Base-by-base conservation (phyloP, 1,284 basidiomycete species). In the Ceraceosorus bombacis region DNA sequence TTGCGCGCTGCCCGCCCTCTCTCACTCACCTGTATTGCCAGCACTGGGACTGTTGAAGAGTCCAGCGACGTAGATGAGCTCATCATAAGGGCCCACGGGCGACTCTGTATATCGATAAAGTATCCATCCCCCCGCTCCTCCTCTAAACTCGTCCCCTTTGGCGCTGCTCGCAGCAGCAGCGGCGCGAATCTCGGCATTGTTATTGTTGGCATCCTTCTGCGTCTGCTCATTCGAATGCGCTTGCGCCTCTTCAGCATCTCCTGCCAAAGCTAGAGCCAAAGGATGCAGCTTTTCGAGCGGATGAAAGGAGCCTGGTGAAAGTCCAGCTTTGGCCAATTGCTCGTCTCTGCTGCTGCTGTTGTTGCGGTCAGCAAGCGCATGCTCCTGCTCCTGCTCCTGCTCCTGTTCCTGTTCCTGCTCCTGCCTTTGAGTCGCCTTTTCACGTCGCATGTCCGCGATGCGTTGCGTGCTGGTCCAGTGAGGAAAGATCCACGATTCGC, bases 51-150 rank as follows among this genome's bases (percentile, higher is more conserved):
- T 46, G 2, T 38, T 27, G 27, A 54, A 54, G 7, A 5, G 40
- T 10, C 53, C 53, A 43, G 53, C 53, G 46, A 54, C 53, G 13
- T 54, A 38, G 6, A 54, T 54, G 41, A 54, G 46, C 46, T 54
- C 53, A 39, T 54, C 53, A 12, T 54, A 54, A 5, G 53, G 53
- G 6, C 53, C 53, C 17, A 39, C 53, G 13, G 53, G 53, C 13
- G 38, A 41, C 0, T 37, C 7, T 4, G 53, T 9, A 4, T 54
- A 54, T 5, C 53, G 40, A 13, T 54, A 54, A 5, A 54, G 5
- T 4, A 54, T 17, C 53, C 53, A 54, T 37, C 53, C 53, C 5
- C 53, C 53, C n/a, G 27, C 4, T 7, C 53, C 53, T 43, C 53
- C 53, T 12, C 13, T 17, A n/a, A 54, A 54, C 10, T 10, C 7